Conservation (phyloP, 1,139 yeast species). For the Debaryomyces singareniensis region DNA sequence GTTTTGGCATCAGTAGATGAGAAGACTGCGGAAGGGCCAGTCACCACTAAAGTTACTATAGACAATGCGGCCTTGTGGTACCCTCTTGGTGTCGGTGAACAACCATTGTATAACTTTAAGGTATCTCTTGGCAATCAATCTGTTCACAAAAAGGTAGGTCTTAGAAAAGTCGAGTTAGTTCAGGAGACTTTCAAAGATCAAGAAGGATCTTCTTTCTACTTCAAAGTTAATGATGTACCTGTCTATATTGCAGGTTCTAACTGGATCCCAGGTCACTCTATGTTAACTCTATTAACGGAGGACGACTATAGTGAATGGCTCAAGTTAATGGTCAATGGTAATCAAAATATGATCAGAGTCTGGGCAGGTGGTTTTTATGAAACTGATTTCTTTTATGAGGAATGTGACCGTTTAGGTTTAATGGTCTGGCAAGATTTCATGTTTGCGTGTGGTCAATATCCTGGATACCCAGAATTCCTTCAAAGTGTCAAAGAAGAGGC, state of each 20-base stretch:
- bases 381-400: constrained; percentile 30
- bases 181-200: constrained; percentile 25
- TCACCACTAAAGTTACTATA: constrained; percentile 8
- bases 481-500: constrained; percentile 26
- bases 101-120: constrained; percentile 21
- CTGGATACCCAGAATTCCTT: constrained; percentile 24
- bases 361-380: constrained; percentile 50
- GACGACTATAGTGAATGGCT: constrained; percentile 30
- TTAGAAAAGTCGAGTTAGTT: constrained; percentile 32
- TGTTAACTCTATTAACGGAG: constrained; percentile 21
- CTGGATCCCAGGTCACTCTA: constrained; percentile 45
- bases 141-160: constrained; percentile 19
- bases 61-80: constrained; percentile 31
- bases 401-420: constrained; percentile 38
- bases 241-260: constrained; percentile 34
- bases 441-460: constrained; percentile 50
- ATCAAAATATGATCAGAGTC: constrained; percentile 40
- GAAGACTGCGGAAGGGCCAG: constrained; percentile 2
- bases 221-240: constrained; percentile 32
- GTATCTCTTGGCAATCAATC: constrained; percentile 8
- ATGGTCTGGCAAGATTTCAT: constrained; percentile 47
- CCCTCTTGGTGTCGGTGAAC: constrained; percentile 34
- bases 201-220: constrained; percentile 33
- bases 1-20: constrained; percentile 1
- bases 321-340: constrained; percentile 23